Evolutionary conservation across 192 early-diverging fungal species (phyloP).

Genomic region (Helicostylum pulchrum): DNA sequence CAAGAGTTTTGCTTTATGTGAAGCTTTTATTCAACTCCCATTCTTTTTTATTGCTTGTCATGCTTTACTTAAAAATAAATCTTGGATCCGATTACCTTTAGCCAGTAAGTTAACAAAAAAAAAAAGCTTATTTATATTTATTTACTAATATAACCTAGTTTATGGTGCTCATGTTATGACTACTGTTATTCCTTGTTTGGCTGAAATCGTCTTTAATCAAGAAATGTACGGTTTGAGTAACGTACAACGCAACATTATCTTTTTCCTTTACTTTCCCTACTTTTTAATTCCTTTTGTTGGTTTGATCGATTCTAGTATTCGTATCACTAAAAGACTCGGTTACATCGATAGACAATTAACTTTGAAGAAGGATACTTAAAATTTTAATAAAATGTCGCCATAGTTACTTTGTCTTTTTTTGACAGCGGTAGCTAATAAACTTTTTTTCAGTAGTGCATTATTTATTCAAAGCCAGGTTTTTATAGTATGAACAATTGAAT

Average conservation of each 20-base stretch:
- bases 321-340: not conserved
- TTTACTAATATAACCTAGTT: constrained; percentile 29
- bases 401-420: no score
- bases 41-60: constrained; percentile 64
- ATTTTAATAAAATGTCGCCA: no score
- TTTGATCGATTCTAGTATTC: constrained; percentile 36
- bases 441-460: no score
- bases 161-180: constrained; percentile 74
- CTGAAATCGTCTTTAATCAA: constrained; percentile 47
- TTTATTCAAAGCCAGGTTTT: no score
- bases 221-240: not conserved
- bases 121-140: not conserved
- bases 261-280: constrained; percentile 61
- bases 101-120: constrained; percentile 6
- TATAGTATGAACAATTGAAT: no score
- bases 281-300: constrained; percentile 60
- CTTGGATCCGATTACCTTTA: constrained; percentile 16
- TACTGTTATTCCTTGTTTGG: constrained; percentile 59
- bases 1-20: constrained; percentile 54
- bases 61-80: constrained; percentile 51
- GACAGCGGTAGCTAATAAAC: no score
- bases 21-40: constrained; percentile 63
- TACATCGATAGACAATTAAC: not conserved
- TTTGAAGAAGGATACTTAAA: not conserved
- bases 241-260: constrained; percentile 39